phyloP scores from a whole-genome alignment of 2,329 filamentous ascomycete species.

The Bipolaris oryzae region DNA sequence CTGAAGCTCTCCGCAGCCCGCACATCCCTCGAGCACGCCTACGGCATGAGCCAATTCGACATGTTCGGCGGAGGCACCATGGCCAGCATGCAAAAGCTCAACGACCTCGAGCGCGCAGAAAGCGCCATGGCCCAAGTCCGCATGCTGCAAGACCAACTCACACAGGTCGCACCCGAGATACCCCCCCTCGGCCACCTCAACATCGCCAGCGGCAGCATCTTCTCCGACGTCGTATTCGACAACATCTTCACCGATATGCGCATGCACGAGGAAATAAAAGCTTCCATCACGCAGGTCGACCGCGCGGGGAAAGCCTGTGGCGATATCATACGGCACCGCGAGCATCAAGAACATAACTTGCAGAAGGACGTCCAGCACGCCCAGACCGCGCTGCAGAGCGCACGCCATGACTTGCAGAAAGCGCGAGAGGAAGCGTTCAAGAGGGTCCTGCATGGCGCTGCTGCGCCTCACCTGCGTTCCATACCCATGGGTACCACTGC shows the following conservation, averaged over 20 bases:
- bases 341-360: constrained; percentile 35
- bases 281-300: constrained; percentile 46
- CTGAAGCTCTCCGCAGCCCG: constrained; percentile 31
- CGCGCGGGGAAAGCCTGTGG: constrained; percentile 33
- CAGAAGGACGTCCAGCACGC: constrained; percentile 38
- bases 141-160: constrained; percentile 49
- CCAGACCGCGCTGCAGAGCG: constrained; percentile 34
- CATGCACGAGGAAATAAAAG: constrained; percentile 60
- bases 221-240: constrained; percentile 62
- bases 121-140: constrained; percentile 50
- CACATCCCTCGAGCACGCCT: constrained; percentile 30
- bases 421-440: constrained; percentile 54
- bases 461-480: background rate
- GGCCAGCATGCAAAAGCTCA: constrained; percentile 61
- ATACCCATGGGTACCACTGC: background rate
- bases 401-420: constrained; percentile 52
- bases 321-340: constrained; percentile 42
- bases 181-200: constrained; percentile 48
- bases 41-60: constrained; percentile 47
- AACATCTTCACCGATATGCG: constrained; percentile 61
- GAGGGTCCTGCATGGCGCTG: constrained; percentile 27
- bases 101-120: constrained; percentile 58
- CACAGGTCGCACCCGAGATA: constrained; percentile 49
- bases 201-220: constrained; percentile 55
- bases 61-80: constrained; percentile 59